phyloP scores from a whole-genome alignment of 2,329 filamentous ascomycete genomes.

The Sclerotinia subarctica region DNA sequence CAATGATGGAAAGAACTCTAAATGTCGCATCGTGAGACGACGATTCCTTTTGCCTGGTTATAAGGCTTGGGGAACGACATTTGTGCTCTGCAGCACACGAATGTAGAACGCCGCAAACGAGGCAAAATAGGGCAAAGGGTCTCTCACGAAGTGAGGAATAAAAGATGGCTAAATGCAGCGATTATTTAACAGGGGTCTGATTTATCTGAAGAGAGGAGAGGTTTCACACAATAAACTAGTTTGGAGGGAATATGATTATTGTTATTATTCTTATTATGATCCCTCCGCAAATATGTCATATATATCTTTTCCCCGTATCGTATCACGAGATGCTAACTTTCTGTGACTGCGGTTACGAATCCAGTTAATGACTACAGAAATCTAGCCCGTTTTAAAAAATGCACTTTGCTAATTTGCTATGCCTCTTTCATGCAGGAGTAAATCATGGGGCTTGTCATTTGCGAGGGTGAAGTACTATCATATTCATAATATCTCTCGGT shows the following conservation, averaged over 20 bases:
- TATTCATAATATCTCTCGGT: not conserved
- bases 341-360: not conserved
- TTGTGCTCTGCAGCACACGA: conserved; percentile 2
- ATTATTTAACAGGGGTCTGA: not conserved
- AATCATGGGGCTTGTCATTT: not conserved
- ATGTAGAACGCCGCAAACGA: not conserved
- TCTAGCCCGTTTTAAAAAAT: not conserved
- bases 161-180: conserved; percentile 14
- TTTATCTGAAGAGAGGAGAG: conserved; percentile 8
- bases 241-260: not conserved
- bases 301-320: not conserved
- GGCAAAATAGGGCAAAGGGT: not conserved
- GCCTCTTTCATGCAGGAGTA: too few species aligned
- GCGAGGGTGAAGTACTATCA: not conserved
- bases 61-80: conserved; percentile 18
- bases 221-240: conserved; percentile 1
- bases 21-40: conserved; percentile 14
- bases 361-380: not conserved
- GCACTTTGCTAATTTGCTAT: not conserved
- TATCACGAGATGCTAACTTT: not conserved
- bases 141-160: not conserved
- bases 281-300: not conserved
- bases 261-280: not conserved
- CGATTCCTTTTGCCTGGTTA: conserved; percentile 10
- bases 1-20: not conserved